Percentiles rank a stretch among this genome's conserved stretches.
phyloP scores from a whole-genome alignment of 352 stramenopile genomes.

The Phytophthora agathidicida region DNA sequence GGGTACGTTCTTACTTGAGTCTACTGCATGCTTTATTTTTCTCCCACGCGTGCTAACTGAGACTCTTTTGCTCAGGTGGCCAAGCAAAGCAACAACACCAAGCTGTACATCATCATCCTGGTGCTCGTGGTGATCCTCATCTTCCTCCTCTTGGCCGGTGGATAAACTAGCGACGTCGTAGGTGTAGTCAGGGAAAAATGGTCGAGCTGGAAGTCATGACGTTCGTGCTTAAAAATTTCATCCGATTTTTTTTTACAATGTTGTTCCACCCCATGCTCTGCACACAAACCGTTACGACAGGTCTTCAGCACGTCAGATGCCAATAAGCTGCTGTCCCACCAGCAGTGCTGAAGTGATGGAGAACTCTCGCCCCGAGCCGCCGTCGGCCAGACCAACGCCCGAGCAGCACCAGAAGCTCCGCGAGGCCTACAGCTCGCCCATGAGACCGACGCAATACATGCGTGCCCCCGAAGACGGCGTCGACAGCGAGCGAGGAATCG shows the following conservation, averaged over 20 bases:
- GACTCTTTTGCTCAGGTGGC: conserved; percentile 74
- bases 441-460: conserved; percentile 46
- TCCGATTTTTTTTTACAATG: too few relatives aligned
- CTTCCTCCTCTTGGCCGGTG: conserved; percentile 84
- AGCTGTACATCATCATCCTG: conserved; percentile 92
- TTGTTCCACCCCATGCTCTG: neutral
- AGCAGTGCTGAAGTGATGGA: conserved; percentile 21
- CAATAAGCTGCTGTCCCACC: conserved; percentile 30
- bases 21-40: conserved; percentile 12
- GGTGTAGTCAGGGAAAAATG: conserved; percentile 9
- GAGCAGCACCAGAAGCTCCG: conserved; percentile 40
- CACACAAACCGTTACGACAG: conserved; percentile 26
- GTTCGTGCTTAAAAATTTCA: conserved; percentile 13
- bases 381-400: neutral
- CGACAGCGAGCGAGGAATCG: neutral
- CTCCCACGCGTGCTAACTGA: conserved; percentile 12
- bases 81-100: conserved; percentile 95
- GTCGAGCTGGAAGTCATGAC: neutral
- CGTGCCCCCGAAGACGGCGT: conserved; percentile 13
- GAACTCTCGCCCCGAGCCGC: conserved; percentile 18
- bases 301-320: conserved; percentile 22
- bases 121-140: conserved; percentile 88
- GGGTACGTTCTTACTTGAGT: conserved; percentile 45
- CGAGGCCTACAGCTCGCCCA: conserved; percentile 40
- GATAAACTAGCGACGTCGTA: conserved; percentile 34